These are phyloP conservation scores for Zalerion maritima DNA, from an alignment of 495 filamentous ascomycete species.

Conservation along the genomic window DNA sequence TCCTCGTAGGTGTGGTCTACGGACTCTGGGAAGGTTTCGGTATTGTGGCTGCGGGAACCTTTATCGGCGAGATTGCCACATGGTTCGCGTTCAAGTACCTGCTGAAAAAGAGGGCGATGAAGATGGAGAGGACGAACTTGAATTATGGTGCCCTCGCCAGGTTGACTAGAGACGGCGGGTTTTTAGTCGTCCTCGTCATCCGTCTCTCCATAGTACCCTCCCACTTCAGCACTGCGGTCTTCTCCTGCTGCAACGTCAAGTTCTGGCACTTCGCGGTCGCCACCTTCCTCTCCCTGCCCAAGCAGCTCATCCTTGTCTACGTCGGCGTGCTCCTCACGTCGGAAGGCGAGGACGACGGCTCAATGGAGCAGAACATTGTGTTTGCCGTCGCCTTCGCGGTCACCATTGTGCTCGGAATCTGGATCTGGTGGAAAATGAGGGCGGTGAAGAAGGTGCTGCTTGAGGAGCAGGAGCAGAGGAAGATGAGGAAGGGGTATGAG, in stretches of 20 bases:
- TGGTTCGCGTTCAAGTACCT: conserved; percentile 19
- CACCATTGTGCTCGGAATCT: conserved; percentile 13
- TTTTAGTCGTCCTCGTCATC: conserved; percentile 17
- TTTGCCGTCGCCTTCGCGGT: conserved; percentile 10
- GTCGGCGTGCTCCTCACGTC: conserved; percentile 17
- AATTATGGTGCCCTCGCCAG: conserved; percentile 16
- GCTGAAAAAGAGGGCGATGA: conserved; percentile 10
- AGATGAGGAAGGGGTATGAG: too few species aligned
- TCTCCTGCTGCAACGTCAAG: conserved; percentile 18
- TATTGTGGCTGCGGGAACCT: conserved; percentile 17
- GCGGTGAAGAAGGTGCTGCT: conserved; percentile 15
- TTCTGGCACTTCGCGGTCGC: conserved; percentile 19
- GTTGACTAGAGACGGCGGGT: conserved; percentile 15
- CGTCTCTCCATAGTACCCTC: conserved; percentile 20
- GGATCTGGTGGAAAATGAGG: conserved; percentile 15
- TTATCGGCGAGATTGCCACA: conserved; percentile 15
- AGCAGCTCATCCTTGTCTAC: conserved; percentile 21
- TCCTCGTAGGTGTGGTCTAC: conserved; percentile 20
- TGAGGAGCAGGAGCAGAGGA: conserved; percentile 13
- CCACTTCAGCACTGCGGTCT: conserved; percentile 20
- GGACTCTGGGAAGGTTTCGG: conserved; percentile 16
- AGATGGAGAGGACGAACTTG: conserved; percentile 17
- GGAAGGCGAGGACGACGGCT: conserved; percentile 9
- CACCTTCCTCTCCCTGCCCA: conserved; percentile 18
- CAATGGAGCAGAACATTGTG: conserved; percentile 14